Base-by-base conservation (phyloP, 805 yeast species). In the Kazachstania viticola region DNA sequence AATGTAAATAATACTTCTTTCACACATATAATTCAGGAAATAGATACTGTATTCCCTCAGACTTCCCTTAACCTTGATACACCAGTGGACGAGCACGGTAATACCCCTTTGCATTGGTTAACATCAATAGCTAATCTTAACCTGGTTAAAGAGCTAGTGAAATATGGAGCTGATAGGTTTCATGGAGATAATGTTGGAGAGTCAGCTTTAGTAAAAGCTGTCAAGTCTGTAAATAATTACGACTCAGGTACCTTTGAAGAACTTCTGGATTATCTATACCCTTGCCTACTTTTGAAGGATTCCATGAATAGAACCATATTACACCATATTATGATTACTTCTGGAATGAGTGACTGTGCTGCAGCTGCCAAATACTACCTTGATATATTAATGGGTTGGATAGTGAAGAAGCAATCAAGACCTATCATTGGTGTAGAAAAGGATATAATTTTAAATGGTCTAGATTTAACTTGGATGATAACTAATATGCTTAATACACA, bases 91-190 rank as follows among this genome's bases (percentile, higher is more conserved):
- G 93, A 82, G 44, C 73, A 79, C 36, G 96, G 97, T 1, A 91
- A 91, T 50, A 79, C 95, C 0, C 84, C 95, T 0, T 65, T 91
- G 35, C 99, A 91, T 56, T 82, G 97, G 93, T 93, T 96, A 3
- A 76, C 96, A 12, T 82, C 96, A 0, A 67, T 91, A 53, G 97
- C 94, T 0, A 73, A 83, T 36, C 58, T 77, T 2, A 61, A 73
- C 3, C 64, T 87, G 31, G 88, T 84, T 3, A 71, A 63, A 27
- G 75, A 75, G 25, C 64, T 83, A 12, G 78, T 91, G 19, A 61
- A 69, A 25, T 64, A 68, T 27, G 81, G 83, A 11, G 76, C 93
- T 1, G 69, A 71, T 38, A 67, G 88, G 25, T 41, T 48, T 14
- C n/a, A 52, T 71, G 69, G 91, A 27, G 93, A 88, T 55, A 71